Evolutionary conservation across 2,329 filamentous ascomycete genomes (phyloP).

Genomic region (Alternaria arbusti): DNA sequence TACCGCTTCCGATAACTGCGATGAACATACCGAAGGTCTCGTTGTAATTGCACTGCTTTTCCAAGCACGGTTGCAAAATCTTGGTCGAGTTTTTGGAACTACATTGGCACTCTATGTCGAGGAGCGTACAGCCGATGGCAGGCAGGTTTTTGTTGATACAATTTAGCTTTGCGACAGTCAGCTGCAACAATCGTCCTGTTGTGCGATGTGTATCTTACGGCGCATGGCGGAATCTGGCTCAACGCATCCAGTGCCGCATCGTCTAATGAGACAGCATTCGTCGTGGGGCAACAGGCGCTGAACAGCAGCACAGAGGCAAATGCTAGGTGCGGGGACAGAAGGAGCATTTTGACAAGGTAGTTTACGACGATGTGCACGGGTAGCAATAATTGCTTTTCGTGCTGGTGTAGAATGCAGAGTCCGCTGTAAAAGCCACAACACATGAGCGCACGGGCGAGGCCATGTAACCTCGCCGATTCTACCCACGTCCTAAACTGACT

Average conservation of each 20-base stretch:
- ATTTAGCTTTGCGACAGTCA: background rate
- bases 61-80: conserved; percentile 5
- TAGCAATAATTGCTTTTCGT: background rate
- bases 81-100: conserved; percentile 10
- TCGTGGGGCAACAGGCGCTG: background rate
- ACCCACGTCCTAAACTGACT: background rate
- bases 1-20: background rate
- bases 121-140: conserved; percentile 1
- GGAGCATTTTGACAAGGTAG: background rate
- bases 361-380: background rate
- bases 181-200: background rate
- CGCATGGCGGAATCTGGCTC: background rate
- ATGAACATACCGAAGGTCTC: background rate
- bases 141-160: conserved; percentile 2
- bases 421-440: background rate
- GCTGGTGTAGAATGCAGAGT: background rate
- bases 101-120: conserved; percentile 7
- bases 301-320: background rate
- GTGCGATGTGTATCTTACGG: background rate
- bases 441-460: background rate
- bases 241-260: background rate
- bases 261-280: background rate
- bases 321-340: background rate
- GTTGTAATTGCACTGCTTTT: conserved; percentile 1
- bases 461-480: background rate